Conservation (phyloP, 768 basidiomycete species). For the Lactarius vividus region DNA sequence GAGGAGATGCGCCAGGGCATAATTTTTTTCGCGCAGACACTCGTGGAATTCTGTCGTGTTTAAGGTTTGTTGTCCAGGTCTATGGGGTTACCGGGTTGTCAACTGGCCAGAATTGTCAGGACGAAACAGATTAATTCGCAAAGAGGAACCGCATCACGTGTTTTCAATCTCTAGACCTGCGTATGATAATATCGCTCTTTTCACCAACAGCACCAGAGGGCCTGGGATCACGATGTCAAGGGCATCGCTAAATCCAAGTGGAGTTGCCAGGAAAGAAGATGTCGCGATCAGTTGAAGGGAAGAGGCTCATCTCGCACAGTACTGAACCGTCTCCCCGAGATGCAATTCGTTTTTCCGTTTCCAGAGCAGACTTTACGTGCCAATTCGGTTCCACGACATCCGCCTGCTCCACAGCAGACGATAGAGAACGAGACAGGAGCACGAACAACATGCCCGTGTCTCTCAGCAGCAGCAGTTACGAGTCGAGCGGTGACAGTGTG, state of each 20-base stretch:
- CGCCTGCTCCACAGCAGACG: not conserved
- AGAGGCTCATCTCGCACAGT: too few relatives aligned
- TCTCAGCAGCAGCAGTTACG: too few relatives aligned
- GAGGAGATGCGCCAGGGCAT: constrained; percentile 13
- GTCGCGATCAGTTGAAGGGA: not conserved
- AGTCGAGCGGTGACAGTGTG: too few relatives aligned
- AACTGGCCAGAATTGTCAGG: not conserved
- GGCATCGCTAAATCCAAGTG: not conserved
- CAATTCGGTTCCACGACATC: not conserved
- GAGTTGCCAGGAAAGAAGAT: not conserved
- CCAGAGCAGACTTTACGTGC: not conserved
- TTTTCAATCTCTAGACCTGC: too few relatives aligned
- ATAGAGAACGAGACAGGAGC: not conserved
- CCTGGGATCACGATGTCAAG: too few relatives aligned
- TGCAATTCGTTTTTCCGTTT: too few relatives aligned
- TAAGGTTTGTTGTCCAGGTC: not conserved
- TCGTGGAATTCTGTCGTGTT: constrained; percentile 18
- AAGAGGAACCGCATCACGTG: too few relatives aligned
- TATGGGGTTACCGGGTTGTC: not conserved
- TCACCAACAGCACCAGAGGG: too few relatives aligned
- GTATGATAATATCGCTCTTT: too few relatives aligned
- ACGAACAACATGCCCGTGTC: too few relatives aligned
- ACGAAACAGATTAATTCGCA: not conserved
- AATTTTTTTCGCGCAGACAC: constrained; percentile 19
- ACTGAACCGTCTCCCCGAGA: too few relatives aligned